Percentiles rank a stretch among this genome's conserved stretches.
phyloP scores from a whole-genome alignment of 441 rosid species.

The Pelargonium cotyledonis region DNA sequence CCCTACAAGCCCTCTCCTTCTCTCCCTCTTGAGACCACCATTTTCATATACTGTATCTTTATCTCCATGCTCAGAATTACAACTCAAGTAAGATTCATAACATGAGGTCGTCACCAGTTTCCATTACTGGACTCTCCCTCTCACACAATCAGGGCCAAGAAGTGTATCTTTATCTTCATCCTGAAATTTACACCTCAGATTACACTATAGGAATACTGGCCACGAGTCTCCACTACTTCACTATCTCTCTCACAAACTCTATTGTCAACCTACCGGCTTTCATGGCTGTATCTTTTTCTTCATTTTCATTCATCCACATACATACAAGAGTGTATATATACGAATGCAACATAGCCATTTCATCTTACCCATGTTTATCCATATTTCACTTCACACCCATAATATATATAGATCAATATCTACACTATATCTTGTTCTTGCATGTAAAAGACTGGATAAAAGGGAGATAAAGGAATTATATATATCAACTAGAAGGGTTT shows the following conservation, averaged over 20 bases:
- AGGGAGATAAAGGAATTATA: background rate
- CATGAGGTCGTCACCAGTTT: background rate
- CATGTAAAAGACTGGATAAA: background rate
- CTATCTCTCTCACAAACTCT: background rate
- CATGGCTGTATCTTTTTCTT: background rate
- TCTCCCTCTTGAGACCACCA: background rate
- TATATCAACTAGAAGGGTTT: background rate
- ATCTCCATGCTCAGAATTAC: background rate
- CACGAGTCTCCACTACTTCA: background rate
- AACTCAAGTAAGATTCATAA: background rate
- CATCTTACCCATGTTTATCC: background rate
- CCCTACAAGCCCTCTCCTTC: background rate
- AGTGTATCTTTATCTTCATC: background rate
- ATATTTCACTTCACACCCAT: background rate
- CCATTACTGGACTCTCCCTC: slow-evolving; percentile 1
- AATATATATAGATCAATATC: background rate
- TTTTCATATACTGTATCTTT: background rate
- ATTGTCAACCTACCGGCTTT: background rate
- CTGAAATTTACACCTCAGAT: background rate
- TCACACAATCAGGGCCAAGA: background rate
- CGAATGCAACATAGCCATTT: background rate
- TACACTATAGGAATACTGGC: background rate
- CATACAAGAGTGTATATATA: too few relatives aligned
- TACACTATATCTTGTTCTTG: background rate
- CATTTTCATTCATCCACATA: background rate